A percentile compares a stretch with the other conserved stretches of the same genome.
These are phyloP conservation scores for Scenedesmus sp. DNA, from an alignment of 163 green algal genomes.

Conservation along the genomic window DNA sequence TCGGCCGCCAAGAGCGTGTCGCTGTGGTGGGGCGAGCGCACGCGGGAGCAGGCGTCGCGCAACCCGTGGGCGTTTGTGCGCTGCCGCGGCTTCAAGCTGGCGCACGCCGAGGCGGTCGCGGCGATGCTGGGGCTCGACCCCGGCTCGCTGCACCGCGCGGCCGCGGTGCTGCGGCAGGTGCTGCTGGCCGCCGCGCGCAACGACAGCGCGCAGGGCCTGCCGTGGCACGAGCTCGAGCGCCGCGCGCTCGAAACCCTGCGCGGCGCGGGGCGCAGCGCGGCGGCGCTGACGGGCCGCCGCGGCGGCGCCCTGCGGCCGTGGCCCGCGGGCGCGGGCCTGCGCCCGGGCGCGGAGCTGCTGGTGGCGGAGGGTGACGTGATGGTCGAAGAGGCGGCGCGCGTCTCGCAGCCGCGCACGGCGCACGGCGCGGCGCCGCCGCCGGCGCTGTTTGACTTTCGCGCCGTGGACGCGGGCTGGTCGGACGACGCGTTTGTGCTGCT, in stretches of 20 bases:
- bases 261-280: neutral
- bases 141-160: neutral
- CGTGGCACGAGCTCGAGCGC: conserved; percentile 11
- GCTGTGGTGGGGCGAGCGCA: neutral
- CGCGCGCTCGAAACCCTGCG: neutral
- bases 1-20: neutral
- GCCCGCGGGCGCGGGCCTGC: neutral
- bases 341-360: conserved; percentile 5
- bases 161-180: conserved; percentile 21
- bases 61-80: conserved; percentile 15
- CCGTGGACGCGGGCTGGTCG: neutral
- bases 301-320: neutral
- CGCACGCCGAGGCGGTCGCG: conserved; percentile 4
- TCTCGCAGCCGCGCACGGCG: neutral
- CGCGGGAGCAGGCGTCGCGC: neutral
- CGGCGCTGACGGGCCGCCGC: no score
- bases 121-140: conserved; percentile 8
- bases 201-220: neutral
- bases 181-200: neutral
- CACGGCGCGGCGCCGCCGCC: neutral
- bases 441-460: neutral
- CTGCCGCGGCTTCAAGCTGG: conserved; percentile 15
- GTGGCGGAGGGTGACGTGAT: neutral
- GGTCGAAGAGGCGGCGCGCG: conserved; percentile 5
- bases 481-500: conserved; percentile 15